phyloP scores from a whole-genome alignment of 305 asterid genomes.

The Fraxinus baroniana region DNA sequence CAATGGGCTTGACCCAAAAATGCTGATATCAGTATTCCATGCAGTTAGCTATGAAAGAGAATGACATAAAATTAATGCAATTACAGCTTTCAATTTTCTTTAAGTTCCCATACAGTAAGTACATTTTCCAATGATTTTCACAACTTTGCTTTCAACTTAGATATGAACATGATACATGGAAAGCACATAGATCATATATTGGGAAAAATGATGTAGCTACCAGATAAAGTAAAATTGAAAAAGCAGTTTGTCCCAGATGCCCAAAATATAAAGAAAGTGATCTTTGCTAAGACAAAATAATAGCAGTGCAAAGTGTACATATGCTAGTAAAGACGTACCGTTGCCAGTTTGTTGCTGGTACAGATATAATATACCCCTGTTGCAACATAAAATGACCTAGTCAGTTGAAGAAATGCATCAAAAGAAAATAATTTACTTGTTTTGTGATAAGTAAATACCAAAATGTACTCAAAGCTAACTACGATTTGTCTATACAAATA shows the following conservation, averaged over 20 bases:
- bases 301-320: background rate
- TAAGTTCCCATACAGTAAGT: background rate
- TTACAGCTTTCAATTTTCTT: background rate
- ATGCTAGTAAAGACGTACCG: slow-evolving; percentile 49
- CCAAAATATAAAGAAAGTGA: slow-evolving; percentile 8
- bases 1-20: background rate
- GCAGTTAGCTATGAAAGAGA: background rate
- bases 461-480: slow-evolving; percentile 3
- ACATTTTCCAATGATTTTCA: background rate
- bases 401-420: slow-evolving; percentile 2
- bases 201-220: background rate
- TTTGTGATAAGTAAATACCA: background rate
- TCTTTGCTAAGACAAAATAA: background rate
- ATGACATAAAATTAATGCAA: background rate
- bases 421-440: slow-evolving; percentile 13
- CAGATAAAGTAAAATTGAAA: background rate
- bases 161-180: background rate
- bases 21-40: background rate
- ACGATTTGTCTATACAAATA: background rate
- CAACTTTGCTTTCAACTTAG: background rate
- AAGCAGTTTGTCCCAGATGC: background rate
- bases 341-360: slow-evolving; percentile 81
- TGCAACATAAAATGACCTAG: slow-evolving; percentile 29
- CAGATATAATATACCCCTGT: slow-evolving; percentile 81
- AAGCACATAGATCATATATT: slow-evolving; percentile 15